Evolutionary conservation across 2,329 filamentous ascomycete species (phyloP), one percentile per base, ranked within the genome.

Genomic region (Tolypocladium paradoxum): DNA sequence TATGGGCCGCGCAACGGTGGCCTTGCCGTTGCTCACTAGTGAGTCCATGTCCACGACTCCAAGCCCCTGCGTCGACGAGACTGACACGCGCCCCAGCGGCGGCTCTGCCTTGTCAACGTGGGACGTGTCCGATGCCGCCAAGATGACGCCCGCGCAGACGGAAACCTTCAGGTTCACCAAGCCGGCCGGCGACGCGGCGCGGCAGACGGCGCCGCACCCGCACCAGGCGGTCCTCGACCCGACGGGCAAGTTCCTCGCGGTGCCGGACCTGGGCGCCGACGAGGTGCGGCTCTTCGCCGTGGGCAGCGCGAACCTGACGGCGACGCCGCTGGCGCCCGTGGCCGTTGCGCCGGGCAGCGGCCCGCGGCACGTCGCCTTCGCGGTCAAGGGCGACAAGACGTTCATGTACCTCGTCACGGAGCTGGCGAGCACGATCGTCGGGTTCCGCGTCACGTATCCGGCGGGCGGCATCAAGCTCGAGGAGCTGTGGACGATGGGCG

Each of bases 221-320:
- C 84, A 88, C 66, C 70, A 85, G 62, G 76, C 79, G n/a, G 64
- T 85, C 50, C 63, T 84, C 35, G 85, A 88, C 63, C 85, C 84
- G 7, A 84, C 80, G 2, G 78, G 77, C 6, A 61, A 72, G n/a
- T 88, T 78, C 65, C 60, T 87, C 31, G 61, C 87, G 9, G 76
- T 82, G 9, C 83, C 84, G 1, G 85, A 88, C 59, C 73, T 90
- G 6, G 82, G 85, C 40, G 74, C 78, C 53, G 85, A 88, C 60
- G 61, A 81, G 7, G 66, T 88, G 48, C 81, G 79, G 57, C 68
- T 71, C 53, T 88, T 79, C 64, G 62, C 69, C 52, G 73, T 85
- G 60, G 53, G 53, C 49, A 49, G 49, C 9, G 68, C 80, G 57
- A 73, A 74, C 47, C 62, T 68, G 7, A 72, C 75, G 34, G 68